These are phyloP conservation scores for Cordyceps pruinosa DNA, from an alignment of 2,329 filamentous ascomycete species.

Conservation along the genomic window DNA sequence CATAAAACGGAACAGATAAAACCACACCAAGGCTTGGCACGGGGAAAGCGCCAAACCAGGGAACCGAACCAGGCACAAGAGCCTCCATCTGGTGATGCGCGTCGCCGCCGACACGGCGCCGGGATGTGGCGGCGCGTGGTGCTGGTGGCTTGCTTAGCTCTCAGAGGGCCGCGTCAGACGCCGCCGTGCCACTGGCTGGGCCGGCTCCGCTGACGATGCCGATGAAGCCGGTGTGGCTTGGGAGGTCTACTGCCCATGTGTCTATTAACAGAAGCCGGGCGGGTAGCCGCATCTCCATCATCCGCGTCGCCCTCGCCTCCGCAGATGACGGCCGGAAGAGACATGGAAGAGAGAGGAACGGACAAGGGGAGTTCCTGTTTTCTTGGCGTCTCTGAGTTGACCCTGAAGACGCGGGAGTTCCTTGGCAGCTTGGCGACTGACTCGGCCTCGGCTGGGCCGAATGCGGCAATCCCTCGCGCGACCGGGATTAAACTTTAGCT, in stretches of 20 bases:
- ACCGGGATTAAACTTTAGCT: neutral
- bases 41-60: neutral
- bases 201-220: neutral
- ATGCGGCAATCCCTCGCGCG: neutral
- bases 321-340: no score
- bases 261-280: neutral
- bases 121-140: neutral
- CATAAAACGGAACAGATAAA: neutral
- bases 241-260: neutral
- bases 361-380: no score
- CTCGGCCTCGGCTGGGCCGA: neutral
- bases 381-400: no score
- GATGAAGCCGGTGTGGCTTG: constrained; percentile 3
- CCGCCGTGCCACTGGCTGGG: neutral
- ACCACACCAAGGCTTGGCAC: neutral
- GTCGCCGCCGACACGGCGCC: neutral
- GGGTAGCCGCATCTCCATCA: no score
- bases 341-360: no score
- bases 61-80: no score
- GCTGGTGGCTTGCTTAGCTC: neutral
- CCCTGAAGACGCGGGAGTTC: no score
- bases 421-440: neutral
- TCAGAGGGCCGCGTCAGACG: neutral
- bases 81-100: neutral
- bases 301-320: neutral